These are phyloP conservation scores for Chaetothyriales sp. DNA, from an alignment of 2,329 filamentous ascomycete genomes.

Conservation along the genomic window DNA sequence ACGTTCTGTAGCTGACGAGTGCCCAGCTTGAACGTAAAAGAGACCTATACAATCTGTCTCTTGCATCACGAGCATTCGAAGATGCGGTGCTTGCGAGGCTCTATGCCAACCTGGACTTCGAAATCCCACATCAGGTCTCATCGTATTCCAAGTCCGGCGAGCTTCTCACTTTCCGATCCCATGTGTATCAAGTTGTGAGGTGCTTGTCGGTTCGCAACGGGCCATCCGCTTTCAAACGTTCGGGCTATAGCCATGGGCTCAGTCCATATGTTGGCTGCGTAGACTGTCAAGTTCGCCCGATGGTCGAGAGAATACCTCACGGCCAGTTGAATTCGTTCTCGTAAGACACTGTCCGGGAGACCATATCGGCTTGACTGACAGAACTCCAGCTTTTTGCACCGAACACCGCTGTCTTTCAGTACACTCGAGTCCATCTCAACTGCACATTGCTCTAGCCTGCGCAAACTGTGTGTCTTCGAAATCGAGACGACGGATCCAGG, in stretches of 20 bases:
- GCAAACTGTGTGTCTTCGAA: slow-evolving; percentile 12
- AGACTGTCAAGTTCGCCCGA: slow-evolving; percentile 4
- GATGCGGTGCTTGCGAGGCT: slow-evolving; percentile 12
- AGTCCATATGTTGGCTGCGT: slow-evolving; percentile 5
- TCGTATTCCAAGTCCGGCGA: slow-evolving; percentile 3
- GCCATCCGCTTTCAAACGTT: slow-evolving; percentile 2
- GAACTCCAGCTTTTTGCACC: slow-evolving; percentile 9
- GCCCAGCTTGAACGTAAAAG: slow-evolving; percentile 12
- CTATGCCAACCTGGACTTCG: slow-evolving; percentile 13
- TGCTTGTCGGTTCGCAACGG: slow-evolving; percentile 13
- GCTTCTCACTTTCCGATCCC: slow-evolving; percentile 8
- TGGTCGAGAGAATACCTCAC: slow-evolving; percentile 10
- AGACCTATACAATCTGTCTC: slow-evolving; percentile 17
- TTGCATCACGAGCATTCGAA: slow-evolving; percentile 15
- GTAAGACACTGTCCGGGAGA: slow-evolving; percentile 4
- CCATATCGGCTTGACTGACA: not conserved
- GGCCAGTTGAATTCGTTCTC: slow-evolving; percentile 8
- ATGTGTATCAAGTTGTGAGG: slow-evolving; percentile 13
- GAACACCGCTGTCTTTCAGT: slow-evolving; percentile 3
- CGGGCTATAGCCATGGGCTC: slow-evolving; percentile 5
- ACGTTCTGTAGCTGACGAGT: not conserved
- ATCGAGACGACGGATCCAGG: slow-evolving; percentile 3
- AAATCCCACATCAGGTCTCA: slow-evolving; percentile 4
- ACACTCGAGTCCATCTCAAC: slow-evolving; percentile 5
- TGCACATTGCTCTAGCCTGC: slow-evolving; percentile 8